A percentile compares a stretch with the other conserved stretches of the same genome.
Evolutionary conservation across 495 filamentous ascomycete species (phyloP).

Genomic region (Filosporella fistucella): DNA sequence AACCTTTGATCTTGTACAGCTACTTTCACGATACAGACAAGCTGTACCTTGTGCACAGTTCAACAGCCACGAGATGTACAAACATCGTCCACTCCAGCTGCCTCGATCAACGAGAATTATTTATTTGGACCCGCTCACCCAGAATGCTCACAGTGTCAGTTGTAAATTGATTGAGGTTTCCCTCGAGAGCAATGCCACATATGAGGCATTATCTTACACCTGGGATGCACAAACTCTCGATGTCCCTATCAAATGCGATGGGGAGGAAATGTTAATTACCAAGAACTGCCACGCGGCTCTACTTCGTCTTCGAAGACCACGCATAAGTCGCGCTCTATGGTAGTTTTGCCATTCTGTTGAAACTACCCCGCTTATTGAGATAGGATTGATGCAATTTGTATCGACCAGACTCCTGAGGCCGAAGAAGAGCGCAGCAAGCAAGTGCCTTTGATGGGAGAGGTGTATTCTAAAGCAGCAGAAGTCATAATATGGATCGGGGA

Average conservation of each 20-base stretch:
- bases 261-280: neutral
- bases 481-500: constrained; percentile 22
- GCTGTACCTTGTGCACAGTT: too few species aligned
- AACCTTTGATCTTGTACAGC: too few species aligned
- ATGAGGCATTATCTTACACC: neutral
- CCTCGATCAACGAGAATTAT: too few species aligned
- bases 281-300: neutral
- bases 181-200: neutral
- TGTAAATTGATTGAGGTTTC: too few species aligned
- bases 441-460: constrained; percentile 15
- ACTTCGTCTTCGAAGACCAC: neutral
- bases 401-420: neutral
- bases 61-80: too few species aligned
- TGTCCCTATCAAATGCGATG: neutral
- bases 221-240: neutral
- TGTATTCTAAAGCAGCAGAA: constrained; percentile 11
- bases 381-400: constrained; percentile 4
- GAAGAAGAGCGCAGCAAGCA: constrained; percentile 13
- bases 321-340: too few species aligned
- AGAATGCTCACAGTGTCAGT: too few species aligned
- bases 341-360: too few species aligned
- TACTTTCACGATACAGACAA: too few species aligned
- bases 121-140: too few species aligned
- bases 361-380: neutral
- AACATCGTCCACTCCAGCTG: too few species aligned